Evolutionary conservation across 2,329 filamentous ascomycete genomes (phyloP).

Genomic region (Diaporthe batatas): DNA sequence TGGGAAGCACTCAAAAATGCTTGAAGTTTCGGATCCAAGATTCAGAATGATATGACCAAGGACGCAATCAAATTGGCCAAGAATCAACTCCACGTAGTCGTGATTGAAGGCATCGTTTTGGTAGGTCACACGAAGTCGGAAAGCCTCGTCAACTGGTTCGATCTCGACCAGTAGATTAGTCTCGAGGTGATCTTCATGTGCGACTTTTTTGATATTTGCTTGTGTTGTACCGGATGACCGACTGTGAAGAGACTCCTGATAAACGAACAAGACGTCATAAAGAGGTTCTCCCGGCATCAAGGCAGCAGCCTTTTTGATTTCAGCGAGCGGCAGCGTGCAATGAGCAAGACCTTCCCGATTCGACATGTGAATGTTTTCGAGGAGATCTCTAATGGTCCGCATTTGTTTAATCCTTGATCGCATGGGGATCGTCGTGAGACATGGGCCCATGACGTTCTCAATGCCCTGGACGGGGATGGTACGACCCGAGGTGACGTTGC

Average conservation of each 20-base stretch:
- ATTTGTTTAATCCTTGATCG: constrained; percentile 70
- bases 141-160: constrained; percentile 68
- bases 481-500: constrained; percentile 85
- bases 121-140: constrained; percentile 61
- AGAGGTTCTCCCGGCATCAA: constrained; percentile 68
- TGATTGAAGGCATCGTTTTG: constrained; percentile 63
- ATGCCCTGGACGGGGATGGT: constrained; percentile 78
- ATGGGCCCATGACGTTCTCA: constrained; percentile 83
- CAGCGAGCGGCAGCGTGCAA: constrained; percentile 72
- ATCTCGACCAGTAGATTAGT: constrained; percentile 83
- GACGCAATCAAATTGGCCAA: constrained; percentile 72
- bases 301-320: constrained; percentile 75
- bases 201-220: constrained; percentile 63
- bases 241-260: constrained; percentile 78
- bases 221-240: constrained; percentile 38
- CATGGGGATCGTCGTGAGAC: constrained; percentile 80
- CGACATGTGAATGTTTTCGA: constrained; percentile 72
- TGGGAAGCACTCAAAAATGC: constrained; percentile 48
- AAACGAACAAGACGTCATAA: constrained; percentile 86
- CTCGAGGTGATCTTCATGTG: constrained; percentile 79
- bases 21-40: constrained; percentile 45
- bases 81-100: constrained; percentile 67
- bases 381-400: constrained; percentile 68
- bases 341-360: constrained; percentile 77
- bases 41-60: constrained; percentile 50